These are phyloP conservation scores for Boletus insuetus DNA, from an alignment of 768 basidiomycete genomes.

Conservation along the genomic window DNA sequence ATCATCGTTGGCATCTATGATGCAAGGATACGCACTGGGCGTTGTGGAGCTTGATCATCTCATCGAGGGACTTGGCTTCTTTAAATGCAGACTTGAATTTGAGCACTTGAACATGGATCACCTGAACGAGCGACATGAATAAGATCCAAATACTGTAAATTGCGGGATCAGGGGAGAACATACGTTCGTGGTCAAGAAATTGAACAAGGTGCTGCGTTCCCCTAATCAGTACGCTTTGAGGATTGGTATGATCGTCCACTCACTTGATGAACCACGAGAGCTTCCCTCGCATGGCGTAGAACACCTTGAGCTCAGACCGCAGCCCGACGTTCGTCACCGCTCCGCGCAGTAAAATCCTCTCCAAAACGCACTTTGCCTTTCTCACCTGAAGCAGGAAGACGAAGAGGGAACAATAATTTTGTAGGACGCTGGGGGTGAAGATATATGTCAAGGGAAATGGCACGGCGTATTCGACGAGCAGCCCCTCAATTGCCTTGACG, in stretches of 20 bases:
- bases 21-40: conserved; percentile 52
- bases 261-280: conserved; percentile 86
- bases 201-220: conserved; percentile 53
- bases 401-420: conserved; percentile 65
- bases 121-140: conserved; percentile 38
- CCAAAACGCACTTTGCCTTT: conserved; percentile 67
- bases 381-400: conserved; percentile 71
- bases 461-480: conserved; percentile 74
- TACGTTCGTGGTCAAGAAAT: conserved; percentile 74
- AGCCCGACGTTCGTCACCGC: conserved; percentile 34
- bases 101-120: conserved; percentile 61
- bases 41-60: conserved; percentile 68
- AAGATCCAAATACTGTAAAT: not conserved
- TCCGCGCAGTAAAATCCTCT: conserved; percentile 66
- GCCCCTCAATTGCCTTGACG: conserved; percentile 61
- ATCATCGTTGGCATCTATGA: not conserved
- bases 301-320: conserved; percentile 56
- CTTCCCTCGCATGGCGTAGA: conserved; percentile 74
- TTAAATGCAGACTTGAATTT: conserved; percentile 57
- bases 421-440: conserved; percentile 55
- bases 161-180: conserved; percentile 15
- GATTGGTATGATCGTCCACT: conserved; percentile 25
- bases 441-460: conserved; percentile 82
- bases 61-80: conserved; percentile 63
- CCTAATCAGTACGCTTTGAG: not conserved